Base-by-base conservation (phyloP, 345 rosid genomes). In the Acer yangbiense region DNA sequence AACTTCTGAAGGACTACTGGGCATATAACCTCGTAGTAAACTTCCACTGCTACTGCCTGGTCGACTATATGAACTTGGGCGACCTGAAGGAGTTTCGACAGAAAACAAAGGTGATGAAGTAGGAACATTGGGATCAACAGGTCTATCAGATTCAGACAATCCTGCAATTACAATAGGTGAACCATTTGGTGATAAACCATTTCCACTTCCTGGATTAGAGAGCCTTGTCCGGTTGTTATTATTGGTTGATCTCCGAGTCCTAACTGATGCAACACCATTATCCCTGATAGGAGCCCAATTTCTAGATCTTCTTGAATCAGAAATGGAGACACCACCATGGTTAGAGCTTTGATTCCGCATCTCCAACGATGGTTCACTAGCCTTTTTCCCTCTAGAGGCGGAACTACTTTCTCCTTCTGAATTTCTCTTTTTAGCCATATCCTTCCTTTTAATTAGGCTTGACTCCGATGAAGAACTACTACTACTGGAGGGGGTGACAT, bases 361-460 rank as follows among this genome's bases (percentile, higher is more conserved):
- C 77, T 85, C 92, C n/a, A 71, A 23, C 67, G 90, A 81, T 73
- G 80, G 76, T 75, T 90, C 92, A 48, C 73, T 81, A 68, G 78
- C 76, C 79, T 83, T 94, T 82, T 86, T 87, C 32, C 94, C 97
- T 68, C 83, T 87, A 76, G 69, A 74, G 65, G 90, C 86, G 60
- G 92, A 85, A 82, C 97, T 92, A 74, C 94, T 83, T 81, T 89
- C 95, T 74, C 88, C 94, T 58, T 86, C 91, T 79, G 74, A 81
- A 70, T 43, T 85, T 83, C 89, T 88, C 85, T 84, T 91, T 74
- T 81, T 90, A 4, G 76, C 10, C 6, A 74, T 48, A 68, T 85
- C 90, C 69, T 81, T 87, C 82, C 83, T 87, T 76, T 83, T 82
- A 72, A 71, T 77, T 32, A 78, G 69, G 70, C 78, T 85, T 81